These are phyloP conservation scores for Corrigiola litoralis DNA, from an alignment of 179 eudicot species.

Conservation along the genomic window DNA sequence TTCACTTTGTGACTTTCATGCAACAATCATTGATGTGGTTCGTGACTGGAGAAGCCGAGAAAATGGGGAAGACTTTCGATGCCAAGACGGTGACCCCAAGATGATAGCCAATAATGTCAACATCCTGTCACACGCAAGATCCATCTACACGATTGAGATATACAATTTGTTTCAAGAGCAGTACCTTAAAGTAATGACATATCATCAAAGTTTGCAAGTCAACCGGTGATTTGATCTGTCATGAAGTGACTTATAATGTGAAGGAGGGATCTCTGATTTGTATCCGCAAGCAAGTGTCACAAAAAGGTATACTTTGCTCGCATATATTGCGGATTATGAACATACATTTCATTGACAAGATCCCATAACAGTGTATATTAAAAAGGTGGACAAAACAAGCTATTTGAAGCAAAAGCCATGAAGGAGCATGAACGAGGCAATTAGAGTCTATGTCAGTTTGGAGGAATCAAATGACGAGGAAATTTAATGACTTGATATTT, in stretches of 20 bases:
- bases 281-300: background rate
- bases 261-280: background rate
- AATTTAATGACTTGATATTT: background rate
- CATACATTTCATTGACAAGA: background rate
- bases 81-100: background rate
- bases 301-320: background rate
- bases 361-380: background rate
- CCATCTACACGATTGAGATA: background rate
- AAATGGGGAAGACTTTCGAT: background rate
- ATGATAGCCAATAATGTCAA: background rate
- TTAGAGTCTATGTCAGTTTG: background rate
- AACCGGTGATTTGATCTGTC: background rate
- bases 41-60: conserved; percentile 1
- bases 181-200: no score
- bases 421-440: background rate
- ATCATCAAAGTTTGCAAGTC: background rate
- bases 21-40: background rate
- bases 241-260: no score
- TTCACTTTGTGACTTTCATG: background rate
- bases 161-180: no score
- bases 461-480: background rate
- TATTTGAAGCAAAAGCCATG: no score
- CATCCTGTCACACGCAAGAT: background rate
- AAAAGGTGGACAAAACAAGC: background rate
- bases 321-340: background rate